A percentile compares a stretch with the other conserved stretches of the same genome.
phyloP scores from a whole-genome alignment of 495 filamentous ascomycete genomes.

The Lophiostoma macrostomum region DNA sequence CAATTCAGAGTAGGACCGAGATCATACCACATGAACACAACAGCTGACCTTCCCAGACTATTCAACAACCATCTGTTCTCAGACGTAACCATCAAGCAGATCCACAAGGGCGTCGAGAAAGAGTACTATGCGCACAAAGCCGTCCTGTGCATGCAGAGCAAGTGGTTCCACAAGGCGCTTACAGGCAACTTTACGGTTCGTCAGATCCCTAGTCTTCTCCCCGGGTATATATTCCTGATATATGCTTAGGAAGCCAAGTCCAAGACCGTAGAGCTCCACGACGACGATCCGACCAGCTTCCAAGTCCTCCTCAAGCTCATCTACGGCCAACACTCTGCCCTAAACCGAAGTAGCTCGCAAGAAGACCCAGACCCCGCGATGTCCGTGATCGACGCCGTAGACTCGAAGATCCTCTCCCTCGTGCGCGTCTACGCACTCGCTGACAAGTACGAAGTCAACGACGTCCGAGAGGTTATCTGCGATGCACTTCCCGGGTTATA shows the following conservation, averaged over 20 bases:
- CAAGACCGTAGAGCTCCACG: neutral
- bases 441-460: conserved; percentile 2
- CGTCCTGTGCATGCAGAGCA: neutral
- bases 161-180: neutral
- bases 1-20: too few species aligned
- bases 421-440: conserved; percentile 2
- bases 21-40: too few species aligned
- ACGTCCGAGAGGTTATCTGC: neutral
- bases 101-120: neutral
- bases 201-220: too few species aligned
- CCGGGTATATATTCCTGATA: too few species aligned
- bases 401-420: neutral
- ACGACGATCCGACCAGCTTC: conserved; percentile 6
- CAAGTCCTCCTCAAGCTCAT: conserved; percentile 10
- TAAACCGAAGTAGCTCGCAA: neutral
- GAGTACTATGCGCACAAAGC: conserved; percentile 1
- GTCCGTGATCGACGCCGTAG: neutral
- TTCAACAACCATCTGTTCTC: conserved; percentile 1
- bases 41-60: neutral
- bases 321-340: neutral
- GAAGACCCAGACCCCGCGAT: neutral
- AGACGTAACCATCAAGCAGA: neutral
- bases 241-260: neutral
- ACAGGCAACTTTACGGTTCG: neutral
- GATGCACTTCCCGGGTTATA: neutral